These are phyloP conservation scores for Hortaea werneckii DNA, from an alignment of 2,329 filamentous ascomycete genomes.

Conservation along the genomic window DNA sequence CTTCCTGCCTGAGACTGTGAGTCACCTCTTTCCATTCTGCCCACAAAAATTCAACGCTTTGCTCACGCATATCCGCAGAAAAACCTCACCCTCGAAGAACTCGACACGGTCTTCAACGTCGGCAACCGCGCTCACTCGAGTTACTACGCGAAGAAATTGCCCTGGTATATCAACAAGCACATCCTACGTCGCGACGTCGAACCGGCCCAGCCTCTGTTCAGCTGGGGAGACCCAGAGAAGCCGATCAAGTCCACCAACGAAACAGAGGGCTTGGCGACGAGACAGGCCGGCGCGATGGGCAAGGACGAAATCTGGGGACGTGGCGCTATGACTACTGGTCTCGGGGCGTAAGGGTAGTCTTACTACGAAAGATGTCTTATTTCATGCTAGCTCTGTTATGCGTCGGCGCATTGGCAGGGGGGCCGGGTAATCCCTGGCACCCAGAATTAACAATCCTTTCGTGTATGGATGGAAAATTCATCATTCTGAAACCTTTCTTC, in stretches of 20 bases:
- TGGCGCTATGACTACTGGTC: no score
- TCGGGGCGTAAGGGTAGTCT: no score
- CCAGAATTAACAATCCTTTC: no score
- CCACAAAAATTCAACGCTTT: constrained; percentile 34
- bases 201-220: constrained; percentile 11
- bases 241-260: background rate
- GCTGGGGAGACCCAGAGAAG: background rate
- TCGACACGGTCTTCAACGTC: constrained; percentile 46
- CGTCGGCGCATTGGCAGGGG: no score
- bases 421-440: no score
- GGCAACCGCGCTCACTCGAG: constrained; percentile 15
- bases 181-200: constrained; percentile 12
- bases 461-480: no score
- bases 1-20: constrained; percentile 31
- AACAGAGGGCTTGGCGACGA: background rate
- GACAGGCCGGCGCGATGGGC: background rate
- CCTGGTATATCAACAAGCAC: constrained; percentile 16
- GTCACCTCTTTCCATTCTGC: constrained; percentile 29
- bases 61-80: constrained; percentile 35
- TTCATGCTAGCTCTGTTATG: no score
- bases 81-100: constrained; percentile 42
- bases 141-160: constrained; percentile 16
- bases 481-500: background rate
- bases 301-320: background rate
- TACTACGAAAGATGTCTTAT: no score